Evolutionary conservation across 768 basidiomycete genomes (phyloP).

Genomic region (Jaapia argillacea): DNA sequence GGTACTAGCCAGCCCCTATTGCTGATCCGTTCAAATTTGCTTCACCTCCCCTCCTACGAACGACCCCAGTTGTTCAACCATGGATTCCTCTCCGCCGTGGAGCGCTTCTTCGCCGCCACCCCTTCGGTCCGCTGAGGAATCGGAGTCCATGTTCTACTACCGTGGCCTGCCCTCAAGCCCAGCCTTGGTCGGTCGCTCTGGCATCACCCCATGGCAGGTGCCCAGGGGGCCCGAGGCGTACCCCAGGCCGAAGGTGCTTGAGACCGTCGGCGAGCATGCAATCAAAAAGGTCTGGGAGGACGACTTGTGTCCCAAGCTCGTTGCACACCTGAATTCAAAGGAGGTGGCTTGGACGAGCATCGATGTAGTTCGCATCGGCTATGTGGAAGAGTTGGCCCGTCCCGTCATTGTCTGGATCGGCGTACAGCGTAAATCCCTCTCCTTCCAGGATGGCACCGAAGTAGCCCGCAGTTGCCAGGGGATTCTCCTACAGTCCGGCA

Average conservation of each 20-base stretch:
- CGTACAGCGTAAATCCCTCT: conserved; percentile 20
- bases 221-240: conserved; percentile 19
- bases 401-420: conserved; percentile 24
- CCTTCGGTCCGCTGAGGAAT: too few species aligned
- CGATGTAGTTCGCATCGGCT: conserved; percentile 12
- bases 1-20: too few species aligned
- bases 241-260: conserved; percentile 14
- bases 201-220: too few species aligned
- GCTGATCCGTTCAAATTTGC: too few species aligned
- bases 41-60: too few species aligned
- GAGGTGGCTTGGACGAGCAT: conserved; percentile 12
- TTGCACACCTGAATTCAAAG: conserved; percentile 7
- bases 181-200: too few species aligned
- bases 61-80: too few species aligned
- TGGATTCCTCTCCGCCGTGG: too few species aligned
- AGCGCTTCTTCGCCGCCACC: too few species aligned
- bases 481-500: conserved; percentile 16
- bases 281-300: conserved; percentile 11
- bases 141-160: too few species aligned
- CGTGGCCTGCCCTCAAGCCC: too few species aligned
- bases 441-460: conserved; percentile 15
- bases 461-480: conserved; percentile 16
- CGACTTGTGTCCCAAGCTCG: conserved; percentile 6
- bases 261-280: conserved; percentile 14
- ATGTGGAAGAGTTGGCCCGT: conserved; percentile 7